Evolutionary conservation across 1,139 yeast species (phyloP), one percentile per base, ranked within the genome.

Genomic region (Diutina pseudorugosa): DNA sequence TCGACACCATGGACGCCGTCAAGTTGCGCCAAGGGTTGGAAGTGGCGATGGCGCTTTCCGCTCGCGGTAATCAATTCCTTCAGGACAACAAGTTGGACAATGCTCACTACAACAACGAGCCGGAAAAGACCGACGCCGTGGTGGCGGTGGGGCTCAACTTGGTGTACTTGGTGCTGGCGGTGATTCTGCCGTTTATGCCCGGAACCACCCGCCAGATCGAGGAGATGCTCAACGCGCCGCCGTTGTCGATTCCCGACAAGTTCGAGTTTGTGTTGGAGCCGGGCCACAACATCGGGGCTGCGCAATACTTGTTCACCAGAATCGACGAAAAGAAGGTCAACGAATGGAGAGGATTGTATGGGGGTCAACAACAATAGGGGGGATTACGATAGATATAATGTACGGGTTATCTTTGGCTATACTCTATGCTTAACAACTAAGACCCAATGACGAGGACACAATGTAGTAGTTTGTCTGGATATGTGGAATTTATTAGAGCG

Each of bases 11-110:
- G 87, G 96, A 89, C 66, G 76, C 76, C 19, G 89, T 83, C 52
- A 87, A 82, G 64, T 79, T 89, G 64, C 85, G 97, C 70, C 84
- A 80, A 63, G 98, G 96, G 65, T 76, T 93, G 58, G 98, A 91
- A 68, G 68, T 82, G 50, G 95, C 96, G 57, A 89, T 93, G 97
- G 78, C 87, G 45, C 74, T 94, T 54, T 86, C 96, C 55, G 82
- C 96, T 30, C 82, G 96, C 63, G 98, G 98, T 68, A 93, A 93
- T 70, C 86, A 77, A 67, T 94, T 91, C 75, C 77, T 93, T 66
- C 99, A 93, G 72, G 98, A 91, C 53, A 90, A 91, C 74, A 91
- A 90, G 71, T 78, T 93, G 62, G 98, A 91, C 69, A 93, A 93
- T 75, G 76, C 87, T 27, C 76, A 91, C 60, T 88, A 83, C 67